Conservation (phyloP, 441 rosid genomes). For the Gossypium gossypioides region DNA sequence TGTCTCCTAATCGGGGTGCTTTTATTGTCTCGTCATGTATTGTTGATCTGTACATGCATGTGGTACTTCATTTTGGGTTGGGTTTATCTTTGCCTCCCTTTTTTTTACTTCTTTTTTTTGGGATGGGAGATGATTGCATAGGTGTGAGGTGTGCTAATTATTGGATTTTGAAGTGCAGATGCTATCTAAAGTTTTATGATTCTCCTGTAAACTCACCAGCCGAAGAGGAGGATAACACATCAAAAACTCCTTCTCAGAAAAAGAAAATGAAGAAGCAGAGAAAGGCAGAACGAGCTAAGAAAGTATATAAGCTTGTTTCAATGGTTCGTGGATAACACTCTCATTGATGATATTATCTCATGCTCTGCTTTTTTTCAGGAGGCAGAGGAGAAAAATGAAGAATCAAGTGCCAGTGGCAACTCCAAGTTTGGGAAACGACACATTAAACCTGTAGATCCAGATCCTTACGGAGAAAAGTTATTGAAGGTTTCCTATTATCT, state of each 20-base stretch:
- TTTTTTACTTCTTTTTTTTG: neutral
- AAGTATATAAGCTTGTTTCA: slow-evolving; percentile 36
- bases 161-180: slow-evolving; percentile 44
- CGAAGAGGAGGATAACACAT: slow-evolving; percentile 69
- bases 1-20: neutral
- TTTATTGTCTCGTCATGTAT: neutral
- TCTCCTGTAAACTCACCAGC: slow-evolving; percentile 63
- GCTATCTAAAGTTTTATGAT: slow-evolving; percentile 82
- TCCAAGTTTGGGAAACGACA: slow-evolving; percentile 86
- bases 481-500: slow-evolving; percentile 57
- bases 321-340: slow-evolving; percentile 12
- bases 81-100: neutral
- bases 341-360: slow-evolving; percentile 16
- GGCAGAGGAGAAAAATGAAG: slow-evolving; percentile 86
- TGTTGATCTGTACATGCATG: neutral
- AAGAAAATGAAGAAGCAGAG: slow-evolving; percentile 89
- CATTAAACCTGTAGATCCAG: slow-evolving; percentile 89
- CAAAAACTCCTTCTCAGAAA: slow-evolving; percentile 85
- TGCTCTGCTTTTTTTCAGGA: slow-evolving; percentile 45
- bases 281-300: slow-evolving; percentile 97
- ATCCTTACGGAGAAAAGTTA: slow-evolving; percentile 88
- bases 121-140: neutral
- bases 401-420: slow-evolving; percentile 52
- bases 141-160: neutral
- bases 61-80: neutral